Percentiles rank a stretch among this genome's conserved stretches.
phyloP scores from a whole-genome alignment of 768 basidiomycete genomes.

The Leccinellum albellum region DNA sequence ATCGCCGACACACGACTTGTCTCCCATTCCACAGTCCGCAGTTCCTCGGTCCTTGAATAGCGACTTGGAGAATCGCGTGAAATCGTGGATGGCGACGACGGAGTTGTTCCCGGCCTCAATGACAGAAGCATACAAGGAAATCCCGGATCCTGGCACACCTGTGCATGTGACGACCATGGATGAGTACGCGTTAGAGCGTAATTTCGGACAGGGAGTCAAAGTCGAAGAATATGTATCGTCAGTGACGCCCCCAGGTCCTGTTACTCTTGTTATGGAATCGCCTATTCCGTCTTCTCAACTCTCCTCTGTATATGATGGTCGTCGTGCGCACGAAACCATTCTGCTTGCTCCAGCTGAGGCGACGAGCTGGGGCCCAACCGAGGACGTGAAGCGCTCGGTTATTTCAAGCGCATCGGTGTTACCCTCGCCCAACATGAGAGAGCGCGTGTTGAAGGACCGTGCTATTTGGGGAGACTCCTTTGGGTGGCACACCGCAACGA shows the following conservation, averaged over 20 bases:
- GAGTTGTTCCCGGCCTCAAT: constrained; percentile 47
- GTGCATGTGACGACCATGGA: constrained; percentile 20
- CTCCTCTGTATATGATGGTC: constrained; percentile 53
- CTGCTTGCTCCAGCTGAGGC: constrained; percentile 36
- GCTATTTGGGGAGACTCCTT: constrained; percentile 25
- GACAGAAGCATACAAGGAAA: constrained; percentile 30
- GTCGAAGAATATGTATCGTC: constrained; percentile 67
- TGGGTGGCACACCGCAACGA: constrained; percentile 18
- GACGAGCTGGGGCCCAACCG: constrained; percentile 53
- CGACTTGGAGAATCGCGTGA: constrained; percentile 54
- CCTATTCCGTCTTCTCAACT: constrained; percentile 37
- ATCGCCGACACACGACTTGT: constrained; percentile 37
- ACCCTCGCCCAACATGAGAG: constrained; percentile 57
- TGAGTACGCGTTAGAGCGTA: constrained; percentile 18
- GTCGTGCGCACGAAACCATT: constrained; percentile 52
- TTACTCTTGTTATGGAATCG: constrained; percentile 39
- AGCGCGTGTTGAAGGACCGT: constrained; percentile 36
- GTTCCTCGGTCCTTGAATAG: constrained; percentile 50
- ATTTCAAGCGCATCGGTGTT: constrained; percentile 35
- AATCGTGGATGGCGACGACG: constrained; percentile 63
- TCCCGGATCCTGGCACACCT: constrained; percentile 8
- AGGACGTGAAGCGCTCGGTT: constrained; percentile 37
- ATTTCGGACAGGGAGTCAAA: constrained; percentile 22
- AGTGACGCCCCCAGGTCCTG: constrained; percentile 59
- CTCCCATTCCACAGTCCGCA: constrained; percentile 62